These are phyloP conservation scores for Beauveria sp. DNA, from an alignment of 2,329 filamentous ascomycete species.

Conservation along the genomic window DNA sequence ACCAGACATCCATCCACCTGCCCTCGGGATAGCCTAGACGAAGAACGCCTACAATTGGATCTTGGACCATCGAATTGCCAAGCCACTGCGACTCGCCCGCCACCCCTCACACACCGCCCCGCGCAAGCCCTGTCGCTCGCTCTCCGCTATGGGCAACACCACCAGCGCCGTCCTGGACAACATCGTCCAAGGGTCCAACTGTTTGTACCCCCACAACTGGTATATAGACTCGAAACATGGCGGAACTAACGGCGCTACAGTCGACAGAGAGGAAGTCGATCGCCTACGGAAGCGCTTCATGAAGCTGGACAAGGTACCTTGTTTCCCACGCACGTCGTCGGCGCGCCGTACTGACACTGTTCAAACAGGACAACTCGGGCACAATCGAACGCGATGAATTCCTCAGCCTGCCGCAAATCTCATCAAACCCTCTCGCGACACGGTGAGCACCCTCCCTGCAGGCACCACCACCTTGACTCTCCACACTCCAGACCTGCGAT, in stretches of 20 bases:
- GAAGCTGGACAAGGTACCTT: constrained; percentile 88
- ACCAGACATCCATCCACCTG: background rate
- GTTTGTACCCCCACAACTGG: constrained; percentile 39
- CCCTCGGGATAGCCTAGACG: background rate
- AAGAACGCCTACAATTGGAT: background rate
- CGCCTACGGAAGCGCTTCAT: constrained; percentile 94
- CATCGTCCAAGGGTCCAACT: constrained; percentile 95
- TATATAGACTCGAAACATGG: background rate
- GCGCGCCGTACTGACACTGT: background rate
- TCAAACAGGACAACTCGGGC: constrained; percentile 79
- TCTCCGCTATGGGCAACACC: constrained; percentile 54
- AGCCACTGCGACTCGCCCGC: background rate
- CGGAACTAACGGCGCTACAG: constrained; percentile 35
- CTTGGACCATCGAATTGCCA: background rate
- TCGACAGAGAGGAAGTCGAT: constrained; percentile 96
- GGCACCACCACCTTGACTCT: background rate
- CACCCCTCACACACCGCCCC: background rate
- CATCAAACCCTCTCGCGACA: constrained; percentile 93
- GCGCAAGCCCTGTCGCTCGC: background rate
- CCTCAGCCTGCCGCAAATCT: constrained; percentile 92
- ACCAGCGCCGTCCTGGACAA: constrained; percentile 77
- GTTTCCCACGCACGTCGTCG: background rate
- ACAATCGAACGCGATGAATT: constrained; percentile 99
- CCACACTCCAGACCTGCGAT: background rate
- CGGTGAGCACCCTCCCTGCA: constrained; percentile 46